These are phyloP conservation scores for Chalara sp. DNA, from an alignment of 2,329 filamentous ascomycete species.

Conservation along the genomic window DNA sequence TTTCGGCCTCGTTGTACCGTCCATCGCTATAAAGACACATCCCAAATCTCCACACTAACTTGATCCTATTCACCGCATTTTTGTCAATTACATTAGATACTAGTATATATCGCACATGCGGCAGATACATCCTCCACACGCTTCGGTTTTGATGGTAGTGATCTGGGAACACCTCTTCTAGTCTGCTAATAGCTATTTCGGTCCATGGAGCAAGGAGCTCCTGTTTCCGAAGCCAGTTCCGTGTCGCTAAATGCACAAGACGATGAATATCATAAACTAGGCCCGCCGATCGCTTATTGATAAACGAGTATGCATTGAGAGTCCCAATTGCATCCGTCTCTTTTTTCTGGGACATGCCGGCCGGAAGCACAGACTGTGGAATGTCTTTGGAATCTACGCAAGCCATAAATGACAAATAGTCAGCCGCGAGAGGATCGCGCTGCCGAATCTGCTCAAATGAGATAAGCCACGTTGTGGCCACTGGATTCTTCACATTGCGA, in stretches of 20 bases:
- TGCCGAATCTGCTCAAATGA: conserved; percentile 33
- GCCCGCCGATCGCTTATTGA: conserved; percentile 5
- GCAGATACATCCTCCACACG: conserved; percentile 10
- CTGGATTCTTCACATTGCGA: conserved; percentile 15
- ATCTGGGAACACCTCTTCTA: conserved; percentile 8
- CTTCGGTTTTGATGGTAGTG: conserved; percentile 7
- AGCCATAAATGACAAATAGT: conserved; percentile 32
- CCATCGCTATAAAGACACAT: neutral
- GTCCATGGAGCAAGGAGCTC: conserved; percentile 5
- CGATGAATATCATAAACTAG: conserved; percentile 11
- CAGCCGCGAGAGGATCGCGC: conserved; percentile 24
- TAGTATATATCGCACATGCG: conserved; percentile 7
- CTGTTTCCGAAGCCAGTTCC: conserved; percentile 12
- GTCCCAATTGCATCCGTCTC: conserved; percentile 10
- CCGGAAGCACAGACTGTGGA: conserved; percentile 28
- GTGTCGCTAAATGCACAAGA: conserved; percentile 12
- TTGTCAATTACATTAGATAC: neutral
- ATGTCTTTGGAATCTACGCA: conserved; percentile 35
- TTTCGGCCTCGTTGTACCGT: neutral
- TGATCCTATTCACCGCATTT: neutral
- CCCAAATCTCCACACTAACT: neutral
- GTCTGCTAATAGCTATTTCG: conserved; percentile 3
- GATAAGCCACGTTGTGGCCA: conserved; percentile 30
- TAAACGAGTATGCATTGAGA: conserved; percentile 13
- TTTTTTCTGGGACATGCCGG: neutral